Evolutionary conservation across 805 yeast species (phyloP).

Genomic region (Kazachstania martiniae): DNA sequence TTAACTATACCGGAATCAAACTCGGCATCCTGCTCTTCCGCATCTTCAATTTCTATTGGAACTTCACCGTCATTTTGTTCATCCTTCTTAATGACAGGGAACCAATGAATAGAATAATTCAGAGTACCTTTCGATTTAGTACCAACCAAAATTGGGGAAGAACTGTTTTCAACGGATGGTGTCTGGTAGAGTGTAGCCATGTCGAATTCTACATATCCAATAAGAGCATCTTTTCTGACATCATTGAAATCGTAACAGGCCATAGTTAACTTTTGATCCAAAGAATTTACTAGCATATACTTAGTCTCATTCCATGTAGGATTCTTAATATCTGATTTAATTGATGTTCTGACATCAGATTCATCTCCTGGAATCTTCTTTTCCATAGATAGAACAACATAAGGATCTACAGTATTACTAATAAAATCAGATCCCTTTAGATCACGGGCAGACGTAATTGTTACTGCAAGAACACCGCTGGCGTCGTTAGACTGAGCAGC

Average conservation of each 20-base stretch:
- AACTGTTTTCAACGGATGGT: constrained; percentile 18
- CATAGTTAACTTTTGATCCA: constrained; percentile 48
- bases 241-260: constrained; percentile 46
- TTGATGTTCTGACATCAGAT: constrained; percentile 37
- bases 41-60: constrained; percentile 5
- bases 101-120: constrained; percentile 42
- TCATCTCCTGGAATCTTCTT: constrained; percentile 36
- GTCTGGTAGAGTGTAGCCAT: constrained; percentile 51
- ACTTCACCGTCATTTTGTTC: constrained; percentile 6
- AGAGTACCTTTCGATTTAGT: constrained; percentile 46
- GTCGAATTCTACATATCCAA: constrained; percentile 43
- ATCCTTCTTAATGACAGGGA: constrained; percentile 23
- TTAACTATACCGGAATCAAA: constrained; percentile 69
- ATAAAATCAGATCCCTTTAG: constrained; percentile 32
- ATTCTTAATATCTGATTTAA: constrained; percentile 42
- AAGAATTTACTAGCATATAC: constrained; percentile 43
- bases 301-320: constrained; percentile 63
- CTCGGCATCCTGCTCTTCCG: constrained; percentile 9
- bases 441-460: constrained; percentile 42
- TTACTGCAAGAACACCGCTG: constrained; percentile 57
- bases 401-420: constrained; percentile 46
- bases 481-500: constrained; percentile 56
- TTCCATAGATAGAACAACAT: constrained; percentile 37
- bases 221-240: constrained; percentile 42
- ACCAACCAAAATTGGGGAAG: constrained; percentile 28